Percentiles rank a stretch among this genome's conserved stretches.
These are phyloP conservation scores for Orbilia ellipsospora DNA, from an alignment of 2,329 filamentous ascomycete species.

Conservation along the genomic window DNA sequence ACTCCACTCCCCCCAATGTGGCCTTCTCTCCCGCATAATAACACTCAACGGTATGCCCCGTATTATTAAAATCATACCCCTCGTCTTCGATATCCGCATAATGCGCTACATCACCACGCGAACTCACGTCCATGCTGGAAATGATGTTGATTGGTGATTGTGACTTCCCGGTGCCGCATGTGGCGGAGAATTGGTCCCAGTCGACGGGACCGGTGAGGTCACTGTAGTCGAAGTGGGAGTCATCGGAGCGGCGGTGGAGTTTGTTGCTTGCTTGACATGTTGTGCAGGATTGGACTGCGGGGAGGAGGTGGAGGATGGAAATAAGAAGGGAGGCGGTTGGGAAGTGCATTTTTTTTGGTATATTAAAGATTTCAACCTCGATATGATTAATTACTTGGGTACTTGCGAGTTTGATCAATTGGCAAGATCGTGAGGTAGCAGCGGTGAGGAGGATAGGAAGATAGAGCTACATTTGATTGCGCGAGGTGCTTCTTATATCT, in stretches of 20 bases:
- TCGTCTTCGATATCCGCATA: conserved; percentile 62
- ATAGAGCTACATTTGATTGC: too few relatives aligned
- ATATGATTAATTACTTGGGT: too few relatives aligned
- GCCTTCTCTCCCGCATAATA: conserved; percentile 64
- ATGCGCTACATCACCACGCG: conserved; percentile 60
- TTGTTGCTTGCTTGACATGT: too few relatives aligned
- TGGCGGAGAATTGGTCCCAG: conserved; percentile 37
- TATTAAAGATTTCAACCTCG: too few relatives aligned
- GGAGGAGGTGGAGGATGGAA: too few relatives aligned
- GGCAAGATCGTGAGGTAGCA: too few relatives aligned
- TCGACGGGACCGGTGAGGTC: conserved; percentile 49
- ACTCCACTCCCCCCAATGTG: conserved; percentile 34
- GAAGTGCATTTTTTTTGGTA: too few relatives aligned
- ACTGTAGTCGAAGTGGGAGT: conserved; percentile 28
- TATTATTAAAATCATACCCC: conserved; percentile 68
- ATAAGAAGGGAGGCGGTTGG: too few relatives aligned
- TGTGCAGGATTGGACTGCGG: too few relatives aligned
- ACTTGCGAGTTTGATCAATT: too few relatives aligned
- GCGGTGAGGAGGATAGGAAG: too few relatives aligned
- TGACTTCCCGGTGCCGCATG: conserved; percentile 66
- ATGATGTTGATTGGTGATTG: conserved; percentile 71
- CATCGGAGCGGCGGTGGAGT: not conserved
- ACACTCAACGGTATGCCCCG: conserved; percentile 70
- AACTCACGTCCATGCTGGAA: conserved; percentile 60
- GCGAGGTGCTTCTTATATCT: too few relatives aligned